Evolutionary conservation across 345 rosid genomes (phyloP).

Genomic region (Physaria fendleri): DNA sequence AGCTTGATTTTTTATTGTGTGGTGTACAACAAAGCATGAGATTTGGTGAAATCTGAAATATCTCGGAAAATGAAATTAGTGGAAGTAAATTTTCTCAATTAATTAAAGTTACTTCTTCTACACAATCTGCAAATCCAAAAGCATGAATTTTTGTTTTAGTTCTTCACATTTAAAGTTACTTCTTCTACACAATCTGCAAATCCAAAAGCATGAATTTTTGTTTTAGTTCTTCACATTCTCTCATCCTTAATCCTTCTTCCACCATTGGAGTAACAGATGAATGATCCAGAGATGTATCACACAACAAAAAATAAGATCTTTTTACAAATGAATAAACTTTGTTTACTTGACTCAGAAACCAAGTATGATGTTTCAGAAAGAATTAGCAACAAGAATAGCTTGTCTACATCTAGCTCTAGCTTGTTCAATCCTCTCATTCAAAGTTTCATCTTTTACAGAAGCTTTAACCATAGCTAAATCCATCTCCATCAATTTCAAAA

Average conservation of each 20-base stretch:
- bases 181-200: background rate
- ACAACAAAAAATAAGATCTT: background rate
- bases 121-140: background rate
- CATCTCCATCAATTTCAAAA: slow-evolving; percentile 92
- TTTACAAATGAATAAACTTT: background rate
- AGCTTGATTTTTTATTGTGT: slow-evolving; percentile 19
- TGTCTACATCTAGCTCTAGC: slow-evolving; percentile 89
- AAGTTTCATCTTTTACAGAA: slow-evolving; percentile 71
- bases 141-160: background rate
- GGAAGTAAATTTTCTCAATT: slow-evolving; percentile 13
- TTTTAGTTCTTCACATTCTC: background rate
- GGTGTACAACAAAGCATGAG: slow-evolving; percentile 21
- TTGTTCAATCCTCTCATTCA: slow-evolving; percentile 62
- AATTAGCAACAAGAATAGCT: slow-evolving; percentile 79
- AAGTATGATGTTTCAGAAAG: slow-evolving; percentile 38
- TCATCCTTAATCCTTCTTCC: background rate
- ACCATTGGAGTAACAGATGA: background rate
- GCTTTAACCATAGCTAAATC: slow-evolving; percentile 94
- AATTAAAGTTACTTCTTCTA: background rate
- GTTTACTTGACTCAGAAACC: background rate
- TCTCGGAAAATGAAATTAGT: background rate
- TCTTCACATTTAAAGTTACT: too few species aligned
- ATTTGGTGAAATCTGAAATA: slow-evolving; percentile 2
- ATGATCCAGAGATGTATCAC: background rate
- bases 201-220: slow-evolving; percentile 7